phyloP scores from a whole-genome alignment of 306 rosid genomes.

The Amphicarpaea edgeworthii region DNA sequence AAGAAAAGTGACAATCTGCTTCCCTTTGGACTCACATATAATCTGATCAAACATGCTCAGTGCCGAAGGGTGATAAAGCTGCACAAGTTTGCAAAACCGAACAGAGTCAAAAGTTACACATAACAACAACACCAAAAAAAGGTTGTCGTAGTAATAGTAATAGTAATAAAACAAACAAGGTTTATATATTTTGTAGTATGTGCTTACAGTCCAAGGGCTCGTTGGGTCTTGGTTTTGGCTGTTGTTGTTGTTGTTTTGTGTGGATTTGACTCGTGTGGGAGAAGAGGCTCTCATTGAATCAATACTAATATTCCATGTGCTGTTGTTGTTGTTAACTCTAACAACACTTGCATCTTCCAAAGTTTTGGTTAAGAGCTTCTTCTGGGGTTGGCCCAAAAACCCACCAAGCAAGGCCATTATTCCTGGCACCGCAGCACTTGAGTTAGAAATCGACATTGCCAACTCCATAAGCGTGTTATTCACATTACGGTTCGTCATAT shows the following conservation, averaged over 20 bases:
- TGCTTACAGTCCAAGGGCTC: conserved; percentile 70
- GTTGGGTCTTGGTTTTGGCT: conserved; percentile 34
- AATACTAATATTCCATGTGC: too few species aligned
- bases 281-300: conserved; percentile 95
- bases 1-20: conserved; percentile 77
- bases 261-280: conserved; percentile 61
- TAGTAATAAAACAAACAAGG: background rate
- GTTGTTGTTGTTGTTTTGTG: conserved; percentile 35
- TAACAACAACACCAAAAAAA: background rate
- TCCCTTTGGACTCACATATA: conserved; percentile 61
- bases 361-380: conserved; percentile 48
- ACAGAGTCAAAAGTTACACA: conserved; percentile 26
- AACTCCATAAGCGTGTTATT: conserved; percentile 51
- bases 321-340: too few species aligned
- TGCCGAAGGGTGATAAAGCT: conserved; percentile 88
- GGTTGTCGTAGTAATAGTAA: too few species aligned
- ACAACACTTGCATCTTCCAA: conserved; percentile 57
- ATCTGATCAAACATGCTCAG: conserved; percentile 71
- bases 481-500: conserved; percentile 80
- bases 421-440: conserved; percentile 43
- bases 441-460: conserved; percentile 53
- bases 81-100: conserved; percentile 7
- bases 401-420: conserved; percentile 53
- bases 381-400: conserved; percentile 48
- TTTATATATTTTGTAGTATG: background rate